phyloP scores from a whole-genome alignment of 176 grass and related monocot species.

The Avena eriantha region DNA sequence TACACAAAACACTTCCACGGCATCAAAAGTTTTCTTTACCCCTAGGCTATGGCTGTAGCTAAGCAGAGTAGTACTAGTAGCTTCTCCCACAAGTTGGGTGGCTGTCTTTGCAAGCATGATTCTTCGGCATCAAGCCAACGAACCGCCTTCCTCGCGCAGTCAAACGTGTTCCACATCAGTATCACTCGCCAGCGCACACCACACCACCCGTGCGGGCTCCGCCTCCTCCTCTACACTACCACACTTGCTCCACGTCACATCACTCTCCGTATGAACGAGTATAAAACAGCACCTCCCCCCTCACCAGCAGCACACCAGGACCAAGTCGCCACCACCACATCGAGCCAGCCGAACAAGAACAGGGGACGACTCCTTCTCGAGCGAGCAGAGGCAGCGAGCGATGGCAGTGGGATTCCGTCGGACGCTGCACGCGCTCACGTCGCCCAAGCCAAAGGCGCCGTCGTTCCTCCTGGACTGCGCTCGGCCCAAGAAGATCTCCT shows the following conservation, averaged over 20 bases:
- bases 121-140: conserved; percentile 39
- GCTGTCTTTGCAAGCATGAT: conserved; percentile 41
- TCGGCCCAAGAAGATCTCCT: conserved; percentile 60
- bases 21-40: too few relatives aligned
- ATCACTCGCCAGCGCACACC: conserved; percentile 15
- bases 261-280: not conserved
- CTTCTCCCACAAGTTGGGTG: conserved; percentile 33
- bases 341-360: not conserved
- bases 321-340: not conserved
- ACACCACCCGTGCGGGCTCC: conserved; percentile 52
- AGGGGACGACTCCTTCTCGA: not conserved
- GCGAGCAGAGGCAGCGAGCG: not conserved
- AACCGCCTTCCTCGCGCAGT: not conserved
- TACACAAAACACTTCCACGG: not conserved
- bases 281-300: conserved; percentile 45
- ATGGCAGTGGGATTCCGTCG: conserved; percentile 65
- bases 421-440: conserved; percentile 49
- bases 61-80: not conserved
- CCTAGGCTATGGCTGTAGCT: not conserved
- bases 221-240: not conserved
- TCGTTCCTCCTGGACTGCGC: conserved; percentile 58
- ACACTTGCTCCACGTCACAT: conserved; percentile 3
- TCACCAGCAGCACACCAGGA: not conserved
- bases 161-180: conserved; percentile 35
- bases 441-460: conserved; percentile 40